These are phyloP conservation scores for Zea luxurians DNA, from an alignment of 176 grass and related monocot genomes.

Conservation along the genomic window DNA sequence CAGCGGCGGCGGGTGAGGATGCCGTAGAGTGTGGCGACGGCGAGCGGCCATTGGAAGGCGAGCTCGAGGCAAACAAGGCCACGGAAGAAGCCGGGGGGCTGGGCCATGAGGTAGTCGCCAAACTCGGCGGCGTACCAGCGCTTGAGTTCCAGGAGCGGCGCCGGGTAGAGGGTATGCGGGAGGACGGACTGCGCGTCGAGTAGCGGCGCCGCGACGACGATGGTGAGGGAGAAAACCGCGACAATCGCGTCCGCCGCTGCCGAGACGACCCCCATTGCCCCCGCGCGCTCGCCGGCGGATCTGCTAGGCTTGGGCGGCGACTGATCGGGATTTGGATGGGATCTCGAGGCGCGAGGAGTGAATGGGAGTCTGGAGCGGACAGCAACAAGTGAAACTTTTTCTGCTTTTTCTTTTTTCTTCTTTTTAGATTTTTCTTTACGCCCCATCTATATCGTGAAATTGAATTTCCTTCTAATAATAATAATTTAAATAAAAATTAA, in stretches of 20 bases:
- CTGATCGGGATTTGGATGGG: not conserved
- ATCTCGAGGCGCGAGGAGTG: not conserved
- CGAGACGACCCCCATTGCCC: constrained; percentile 55
- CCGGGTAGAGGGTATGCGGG: constrained; percentile 42
- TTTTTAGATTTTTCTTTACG: too few species aligned
- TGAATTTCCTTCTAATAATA: too few species aligned
- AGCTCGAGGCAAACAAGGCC: constrained; percentile 68
- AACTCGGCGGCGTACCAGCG: constrained; percentile 59
- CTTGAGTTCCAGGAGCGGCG: constrained; percentile 53
- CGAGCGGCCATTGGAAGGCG: constrained; percentile 75
- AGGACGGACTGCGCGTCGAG: constrained; percentile 62
- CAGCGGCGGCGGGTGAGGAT: constrained; percentile 62
- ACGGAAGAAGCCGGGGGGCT: constrained; percentile 57
- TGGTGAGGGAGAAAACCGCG: constrained; percentile 53
- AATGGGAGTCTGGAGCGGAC: not conserved
- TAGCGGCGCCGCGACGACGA: constrained; percentile 55
- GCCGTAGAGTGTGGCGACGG: constrained; percentile 67
- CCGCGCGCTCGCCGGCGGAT: constrained; percentile 14
- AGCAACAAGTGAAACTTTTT: too few species aligned
- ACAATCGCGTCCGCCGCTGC: constrained; percentile 43
- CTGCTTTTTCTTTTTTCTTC: too few species aligned
- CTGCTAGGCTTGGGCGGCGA: not conserved
- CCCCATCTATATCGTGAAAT: too few species aligned
- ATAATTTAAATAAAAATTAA: too few species aligned
- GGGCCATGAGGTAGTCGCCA: constrained; percentile 68